Evolutionary conservation across 1,139 yeast genomes (phyloP).

Genomic region (Zygosaccharomyces sapae): DNA sequence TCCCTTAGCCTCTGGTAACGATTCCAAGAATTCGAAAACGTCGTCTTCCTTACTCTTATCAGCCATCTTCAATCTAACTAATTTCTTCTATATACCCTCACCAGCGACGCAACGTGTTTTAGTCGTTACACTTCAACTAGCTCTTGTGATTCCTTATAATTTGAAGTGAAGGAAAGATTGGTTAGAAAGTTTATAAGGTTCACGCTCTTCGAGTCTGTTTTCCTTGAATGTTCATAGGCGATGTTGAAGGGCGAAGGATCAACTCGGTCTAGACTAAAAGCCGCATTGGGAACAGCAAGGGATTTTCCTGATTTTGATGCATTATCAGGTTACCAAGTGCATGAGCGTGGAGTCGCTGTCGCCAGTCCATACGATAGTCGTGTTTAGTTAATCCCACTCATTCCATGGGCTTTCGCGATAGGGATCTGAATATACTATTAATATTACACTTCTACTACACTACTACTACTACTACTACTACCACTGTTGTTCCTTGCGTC

Average conservation of each 20-base stretch:
- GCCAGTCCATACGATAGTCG: not conserved
- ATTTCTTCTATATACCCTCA: not conserved
- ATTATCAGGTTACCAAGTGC: not conserved
- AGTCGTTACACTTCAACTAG: conserved; percentile 1
- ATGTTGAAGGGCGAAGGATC: conserved; percentile 3
- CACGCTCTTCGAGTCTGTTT: conserved; percentile 4
- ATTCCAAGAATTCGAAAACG: conserved; percentile 83
- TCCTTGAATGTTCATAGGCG: conserved; percentile 2
- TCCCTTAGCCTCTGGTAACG: conserved; percentile 67
- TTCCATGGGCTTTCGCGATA: too few species aligned
- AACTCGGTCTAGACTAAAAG: conserved; percentile 2
- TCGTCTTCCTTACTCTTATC: conserved; percentile 54
- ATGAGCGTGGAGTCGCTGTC: not conserved
- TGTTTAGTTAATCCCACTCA: not conserved
- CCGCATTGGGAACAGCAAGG: conserved; percentile 3
- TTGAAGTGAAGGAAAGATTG: not conserved
- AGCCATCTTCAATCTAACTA: conserved; percentile 15
- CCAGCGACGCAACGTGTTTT: not conserved
- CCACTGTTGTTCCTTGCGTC: too few species aligned
- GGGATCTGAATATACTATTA: too few species aligned
- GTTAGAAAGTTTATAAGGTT: not conserved
- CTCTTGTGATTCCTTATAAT: not conserved
- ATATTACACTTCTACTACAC: too few species aligned
- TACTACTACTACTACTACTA: too few species aligned
- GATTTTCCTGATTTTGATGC: not conserved